Evolutionary conservation across 257 asterid genomes (phyloP), one percentile per base, ranked within the genome.

Genomic region (Echium plantagineum): DNA sequence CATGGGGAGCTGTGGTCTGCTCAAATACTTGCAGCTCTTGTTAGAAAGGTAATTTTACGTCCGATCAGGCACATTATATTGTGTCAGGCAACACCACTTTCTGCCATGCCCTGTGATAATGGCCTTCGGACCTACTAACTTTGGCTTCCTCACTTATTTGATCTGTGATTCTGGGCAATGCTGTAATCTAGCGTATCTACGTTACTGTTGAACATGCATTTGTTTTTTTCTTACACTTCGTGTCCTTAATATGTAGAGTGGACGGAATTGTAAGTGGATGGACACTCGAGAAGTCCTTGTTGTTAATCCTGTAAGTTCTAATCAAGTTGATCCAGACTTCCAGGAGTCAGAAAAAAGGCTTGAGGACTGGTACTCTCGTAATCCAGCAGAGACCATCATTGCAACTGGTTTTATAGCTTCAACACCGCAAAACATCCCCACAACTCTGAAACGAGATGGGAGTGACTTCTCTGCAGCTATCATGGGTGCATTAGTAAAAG

Each of bases 391-490:
- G 66, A 93, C 83, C 15, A 85, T 93, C 53, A 76, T 93, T 63
- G 97, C 97, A 12, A 89, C 99, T 54, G 97, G 99, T 21, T 93
- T 93, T 75, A 93, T 93, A 56, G 99, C 99, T 68, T 78, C 78
- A 52, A 93, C 97, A 46, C 89, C 87, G 32, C 77, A 89, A 71
- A 85, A 86, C 73, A 89, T 93, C 60, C 95, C 96, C 61, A 93
- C 99, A 49, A 93, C 99, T 68, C 81, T 93, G 83, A 93, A 93
- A 80, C 82, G 99, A 78, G 99, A 93, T 61, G 99, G 99, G 21
- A 93, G 99, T 69, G 99, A 93, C 75, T 93, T 93, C 80, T 93
- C 99, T 52, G 99, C 99, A 60, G 99, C 99, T 66, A 93, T 93
- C 58, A 81, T 93, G 94, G 94, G 97, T 69, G 87, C 99, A 54